phyloP scores from a whole-genome alignment of 1,284 basidiomycete species.

The Papiliotrema nemorosa region DNA sequence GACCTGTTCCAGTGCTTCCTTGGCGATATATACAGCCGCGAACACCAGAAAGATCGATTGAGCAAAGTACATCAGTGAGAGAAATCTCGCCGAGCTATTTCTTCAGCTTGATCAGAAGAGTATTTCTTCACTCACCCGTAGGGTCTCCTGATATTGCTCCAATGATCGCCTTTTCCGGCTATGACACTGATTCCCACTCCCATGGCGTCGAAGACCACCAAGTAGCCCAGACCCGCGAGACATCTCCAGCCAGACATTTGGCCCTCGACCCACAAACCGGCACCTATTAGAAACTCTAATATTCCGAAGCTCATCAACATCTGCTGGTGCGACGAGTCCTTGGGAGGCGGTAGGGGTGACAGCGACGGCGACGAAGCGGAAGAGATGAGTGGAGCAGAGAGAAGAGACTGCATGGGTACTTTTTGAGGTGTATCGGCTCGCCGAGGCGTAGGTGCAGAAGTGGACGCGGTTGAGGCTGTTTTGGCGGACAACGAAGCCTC shows the following conservation, averaged over 20 bases:
- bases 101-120: not conserved
- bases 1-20: slow-evolving; percentile 83
- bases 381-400: slow-evolving; percentile 3
- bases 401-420: slow-evolving; percentile 28
- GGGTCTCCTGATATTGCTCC: slow-evolving; percentile 51
- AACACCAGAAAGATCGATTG: slow-evolving; percentile 88
- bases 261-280: slow-evolving; percentile 78
- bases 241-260: slow-evolving; percentile 83
- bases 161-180: slow-evolving; percentile 48
- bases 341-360: slow-evolving; percentile 29
- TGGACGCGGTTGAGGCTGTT: slow-evolving; percentile 21
- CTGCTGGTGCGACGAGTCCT: slow-evolving; percentile 45
- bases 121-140: slow-evolving; percentile 62
- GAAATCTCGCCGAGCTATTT: slow-evolving; percentile 64
- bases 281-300: slow-evolving; percentile 54
- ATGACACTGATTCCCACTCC: slow-evolving; percentile 64
- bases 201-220: slow-evolving; percentile 90
- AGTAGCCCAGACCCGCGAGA: slow-evolving; percentile 87
- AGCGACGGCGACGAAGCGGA: slow-evolving; percentile 18
- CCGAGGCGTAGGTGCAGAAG: slow-evolving; percentile 1
- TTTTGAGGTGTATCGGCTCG: slow-evolving; percentile 26
- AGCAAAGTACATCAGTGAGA: slow-evolving; percentile 76
- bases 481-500: slow-evolving; percentile 33
- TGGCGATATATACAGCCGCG: slow-evolving; percentile 85
- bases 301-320: slow-evolving; percentile 49